Conservation (phyloP, 306 rosid genomes). For the Delonix regia region DNA sequence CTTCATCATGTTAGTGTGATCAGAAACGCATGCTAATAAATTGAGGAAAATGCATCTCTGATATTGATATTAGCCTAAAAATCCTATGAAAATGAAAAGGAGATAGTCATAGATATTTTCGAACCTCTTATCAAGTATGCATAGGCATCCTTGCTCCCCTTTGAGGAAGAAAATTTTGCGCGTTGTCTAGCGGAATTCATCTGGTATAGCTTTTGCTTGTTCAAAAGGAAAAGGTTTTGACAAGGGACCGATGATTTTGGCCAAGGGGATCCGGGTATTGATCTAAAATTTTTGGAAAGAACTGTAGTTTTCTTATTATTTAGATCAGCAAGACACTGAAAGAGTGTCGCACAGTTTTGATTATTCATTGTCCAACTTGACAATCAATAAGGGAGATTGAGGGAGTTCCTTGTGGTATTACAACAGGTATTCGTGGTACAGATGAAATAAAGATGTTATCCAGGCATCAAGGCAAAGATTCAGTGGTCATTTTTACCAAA, state of each 20-base stretch:
- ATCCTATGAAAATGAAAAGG: conserved; percentile 23
- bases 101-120: not conserved
- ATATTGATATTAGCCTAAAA: conserved; percentile 7
- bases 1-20: conserved; percentile 28
- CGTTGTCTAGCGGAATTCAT: not conserved
- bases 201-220: conserved; percentile 16
- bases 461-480: conserved; percentile 10
- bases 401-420: not conserved
- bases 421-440: not conserved
- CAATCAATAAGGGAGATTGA: conserved; percentile 14
- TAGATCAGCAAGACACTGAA: conserved; percentile 13
- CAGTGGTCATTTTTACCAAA: not conserved
- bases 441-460: conserved; percentile 1
- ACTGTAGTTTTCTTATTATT: conserved; percentile 8
- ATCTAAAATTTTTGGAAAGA: conserved; percentile 20
- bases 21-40: conserved; percentile 18
- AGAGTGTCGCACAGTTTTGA: conserved; percentile 14
- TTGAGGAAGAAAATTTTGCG: not conserved
- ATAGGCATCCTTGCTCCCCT: not conserved
- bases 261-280: conserved; percentile 25
- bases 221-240: conserved; percentile 21
- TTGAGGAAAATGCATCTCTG: conserved; percentile 11
- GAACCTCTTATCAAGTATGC: not conserved
- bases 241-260: conserved; percentile 12
- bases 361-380: not conserved